Evolutionary conservation across 2,329 filamentous ascomycete species (phyloP), one percentile per base, ranked within the genome.

Genomic region (Cordyceps fumosorosea): DNA sequence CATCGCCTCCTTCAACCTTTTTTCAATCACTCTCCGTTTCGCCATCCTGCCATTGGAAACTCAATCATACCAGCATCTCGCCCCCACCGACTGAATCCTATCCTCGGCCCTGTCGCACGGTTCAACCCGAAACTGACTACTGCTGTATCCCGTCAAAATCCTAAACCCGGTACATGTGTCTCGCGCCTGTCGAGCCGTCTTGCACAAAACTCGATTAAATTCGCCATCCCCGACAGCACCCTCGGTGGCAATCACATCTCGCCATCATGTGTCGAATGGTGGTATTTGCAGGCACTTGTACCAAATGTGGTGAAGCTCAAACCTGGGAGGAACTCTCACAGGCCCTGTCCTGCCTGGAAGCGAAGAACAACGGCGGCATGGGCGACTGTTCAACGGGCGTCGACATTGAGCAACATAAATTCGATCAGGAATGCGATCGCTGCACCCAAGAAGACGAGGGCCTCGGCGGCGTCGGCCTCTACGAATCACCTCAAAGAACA

Each of bases 351-450:
- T 81, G 79, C 62, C 75, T 81, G 56, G 74, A 80, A 64, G 78
- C 79, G 44, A 81, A 81, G 66, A 81, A 81, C 69, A 74, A 72
- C 24, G 78, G 76, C 54, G 66, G 66, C 12, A 81, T 81, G 60
- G 79, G 79, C 47, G 69, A 75, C 53, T 81, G 79, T 68, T 66
- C 68, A 45, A 67, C 69, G 26, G 79, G 79, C 37, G 71, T 78
- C 34, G 67, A 72, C 45, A 66, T 72, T 44, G 78, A 81, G 64
- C 70, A 79, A 62, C 79, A 81, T 68, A 64, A 65, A 3, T 80
- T 80, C 63, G 78, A 80, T 65, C 78, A 80, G 63, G 79, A 81
- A 66, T 81, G 79, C 68, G 73, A 78, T 53, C 65, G 69, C 16
- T 81, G 79, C 62, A 66, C 71, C 52, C 75, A 76, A 48, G 75